These are phyloP conservation scores for Teratosphaeria destructans DNA, from an alignment of 2,329 filamentous ascomycete species.

Conservation along the genomic window DNA sequence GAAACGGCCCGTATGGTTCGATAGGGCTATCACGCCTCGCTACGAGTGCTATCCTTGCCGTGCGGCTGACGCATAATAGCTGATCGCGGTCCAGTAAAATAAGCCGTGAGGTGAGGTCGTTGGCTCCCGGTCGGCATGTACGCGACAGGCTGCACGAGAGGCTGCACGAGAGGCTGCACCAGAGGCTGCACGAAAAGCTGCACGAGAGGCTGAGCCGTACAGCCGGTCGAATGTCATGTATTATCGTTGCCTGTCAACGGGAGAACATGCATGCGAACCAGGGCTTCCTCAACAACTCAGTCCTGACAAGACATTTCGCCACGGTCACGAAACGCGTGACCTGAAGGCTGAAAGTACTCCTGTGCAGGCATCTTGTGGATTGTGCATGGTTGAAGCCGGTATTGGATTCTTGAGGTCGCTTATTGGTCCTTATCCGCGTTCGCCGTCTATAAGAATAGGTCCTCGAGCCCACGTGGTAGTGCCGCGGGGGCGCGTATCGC, in stretches of 20 bases:
- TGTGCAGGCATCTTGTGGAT: not conserved
- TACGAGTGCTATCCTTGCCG: not conserved
- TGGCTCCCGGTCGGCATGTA: not conserved
- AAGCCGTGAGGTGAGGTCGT: too few relatives aligned
- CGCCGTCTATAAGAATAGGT: not conserved
- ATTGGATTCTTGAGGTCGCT: not conserved
- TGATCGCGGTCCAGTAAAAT: not conserved
- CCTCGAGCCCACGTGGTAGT: not conserved
- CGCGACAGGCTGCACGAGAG: not conserved
- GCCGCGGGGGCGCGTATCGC: not conserved
- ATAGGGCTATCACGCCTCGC: not conserved
- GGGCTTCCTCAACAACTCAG: not conserved
- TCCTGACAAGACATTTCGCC: not conserved
- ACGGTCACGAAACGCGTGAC: not conserved
- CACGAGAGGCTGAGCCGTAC: not conserved
- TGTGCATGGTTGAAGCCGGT: not conserved
- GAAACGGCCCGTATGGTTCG: not conserved
- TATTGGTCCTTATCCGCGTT: not conserved
- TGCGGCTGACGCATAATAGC: not conserved
- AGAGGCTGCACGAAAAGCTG: not conserved
- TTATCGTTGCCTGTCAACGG: not conserved
- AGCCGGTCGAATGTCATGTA: not conserved
- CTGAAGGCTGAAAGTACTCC: too few relatives aligned
- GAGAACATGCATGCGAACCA: not conserved
- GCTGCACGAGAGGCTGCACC: not conserved